Base-by-base conservation (phyloP, 139 green algal species). In the Micromonas commoda region DNA sequence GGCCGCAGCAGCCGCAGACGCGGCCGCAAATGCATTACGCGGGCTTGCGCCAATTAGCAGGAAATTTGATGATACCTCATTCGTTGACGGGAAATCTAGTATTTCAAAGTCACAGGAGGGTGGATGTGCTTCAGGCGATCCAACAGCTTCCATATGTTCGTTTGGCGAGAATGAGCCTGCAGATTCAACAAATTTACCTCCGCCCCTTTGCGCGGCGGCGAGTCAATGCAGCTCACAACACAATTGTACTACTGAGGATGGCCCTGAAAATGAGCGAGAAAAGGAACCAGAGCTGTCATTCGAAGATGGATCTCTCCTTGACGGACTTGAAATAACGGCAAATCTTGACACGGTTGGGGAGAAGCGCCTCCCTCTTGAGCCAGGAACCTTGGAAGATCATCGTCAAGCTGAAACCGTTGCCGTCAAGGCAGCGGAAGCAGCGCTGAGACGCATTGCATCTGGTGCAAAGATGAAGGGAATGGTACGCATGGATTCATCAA, bases 391-490 rank as follows among this genome's bases (percentile, higher is more conserved):
- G 2, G 66, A 73, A 24, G 66, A 73, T 31, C 66, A 73, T 52
- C n/a, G 32, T 6, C 9, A 26, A 51, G 66, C 66, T 28, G 66
- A 73, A 52, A 24, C 19, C 2, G 66, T 73, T 16, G 66, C 66
- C 2, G 13, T 73, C 32, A 73, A 73, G 66, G 31, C 66, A 28
- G 66, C 66, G n/a, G 9, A 21, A n/a, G 66, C 66, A 1, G 66
- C 66, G 29, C 29, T 73, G 23, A 73, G 53, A 4, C 66, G 66
- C 66, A 51, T 73, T 35, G 66, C 66, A 4, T 60, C 34, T 29
- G 66, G 66, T 53, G 28, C 19, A 21, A 73, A 73, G 33, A 73
- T 73, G 66, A 28, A 19, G 0, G 66, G 66, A 60, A 73, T 73
- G 31, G 66, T 73, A 3, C 32, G 66, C 32, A 73, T 73, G 66